A percentile compares a stretch with the other conserved stretches of the same genome.
Conservation (phyloP, 371 early-diverging fungal genomes). For the Gilbertella persicaria region DNA sequence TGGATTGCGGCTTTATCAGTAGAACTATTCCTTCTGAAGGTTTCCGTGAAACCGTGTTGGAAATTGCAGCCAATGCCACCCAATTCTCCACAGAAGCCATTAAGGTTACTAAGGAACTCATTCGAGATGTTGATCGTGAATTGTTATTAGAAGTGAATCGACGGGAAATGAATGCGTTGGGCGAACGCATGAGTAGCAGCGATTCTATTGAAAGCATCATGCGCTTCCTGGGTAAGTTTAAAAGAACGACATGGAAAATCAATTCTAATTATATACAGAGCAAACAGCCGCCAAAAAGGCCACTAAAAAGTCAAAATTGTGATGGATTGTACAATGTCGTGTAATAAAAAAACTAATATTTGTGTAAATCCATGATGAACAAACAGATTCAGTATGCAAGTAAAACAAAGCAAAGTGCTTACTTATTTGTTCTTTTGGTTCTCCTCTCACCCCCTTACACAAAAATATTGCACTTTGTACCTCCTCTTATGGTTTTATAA, state of each 20-base stretch:
- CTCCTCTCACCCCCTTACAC: conserved; percentile 10
- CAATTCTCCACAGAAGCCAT: conserved; percentile 58
- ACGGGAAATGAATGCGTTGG: conserved; percentile 49
- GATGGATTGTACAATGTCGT: not conserved
- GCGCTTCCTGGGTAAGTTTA: conserved; percentile 40
- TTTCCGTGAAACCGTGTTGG: conserved; percentile 53
- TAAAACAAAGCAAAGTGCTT: too few relatives aligned
- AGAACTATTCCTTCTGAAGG: conserved; percentile 53
- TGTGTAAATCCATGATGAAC: not conserved
- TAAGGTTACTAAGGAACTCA: conserved; percentile 58
- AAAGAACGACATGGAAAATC: conserved; percentile 8
- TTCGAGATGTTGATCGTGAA: conserved; percentile 52
- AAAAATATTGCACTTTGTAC: too few relatives aligned
- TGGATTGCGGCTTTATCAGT: conserved; percentile 50
- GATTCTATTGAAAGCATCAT: conserved; percentile 44
- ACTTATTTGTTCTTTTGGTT: not conserved
- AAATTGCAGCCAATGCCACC: conserved; percentile 47
- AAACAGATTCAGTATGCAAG: too few relatives aligned
- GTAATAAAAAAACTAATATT: not conserved
- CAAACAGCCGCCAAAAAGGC: conserved; percentile 20
- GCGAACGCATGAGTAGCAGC: conserved; percentile 39
- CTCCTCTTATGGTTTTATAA: conserved; percentile 1
- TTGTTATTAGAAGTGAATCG: conserved; percentile 47
- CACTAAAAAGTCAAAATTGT: conserved; percentile 23
- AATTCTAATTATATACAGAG: conserved; percentile 7